A percentile compares a stretch with the other conserved stretches of the same genome.
Evolutionary conservation across 2,329 filamentous ascomycete genomes (phyloP).

Genomic region (Colletotrichum sp.): DNA sequence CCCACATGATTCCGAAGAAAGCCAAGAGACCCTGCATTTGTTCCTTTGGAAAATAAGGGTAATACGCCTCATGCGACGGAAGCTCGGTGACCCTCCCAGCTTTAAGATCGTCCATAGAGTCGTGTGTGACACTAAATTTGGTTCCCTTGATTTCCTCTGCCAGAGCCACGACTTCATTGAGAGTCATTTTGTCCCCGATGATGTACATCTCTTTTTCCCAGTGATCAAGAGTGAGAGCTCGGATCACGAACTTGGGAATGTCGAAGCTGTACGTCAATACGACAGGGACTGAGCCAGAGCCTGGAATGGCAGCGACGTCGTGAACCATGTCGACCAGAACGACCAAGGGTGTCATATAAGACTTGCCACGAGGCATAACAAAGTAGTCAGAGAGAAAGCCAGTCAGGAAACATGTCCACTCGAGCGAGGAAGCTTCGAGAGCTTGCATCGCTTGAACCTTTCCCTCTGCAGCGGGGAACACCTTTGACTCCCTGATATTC

Average conservation of each 20-base stretch:
- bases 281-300: neutral
- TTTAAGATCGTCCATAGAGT: constrained; percentile 35
- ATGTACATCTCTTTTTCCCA: constrained; percentile 40
- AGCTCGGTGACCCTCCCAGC: constrained; percentile 38
- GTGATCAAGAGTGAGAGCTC: constrained; percentile 36
- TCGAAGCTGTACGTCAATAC: neutral
- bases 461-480: constrained; percentile 36
- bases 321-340: neutral
- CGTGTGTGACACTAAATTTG: constrained; percentile 38
- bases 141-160: constrained; percentile 41
- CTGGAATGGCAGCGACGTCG: neutral
- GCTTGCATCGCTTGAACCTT: constrained; percentile 39
- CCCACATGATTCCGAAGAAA: constrained; percentile 24
- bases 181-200: constrained; percentile 38
- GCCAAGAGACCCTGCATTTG: constrained; percentile 25
- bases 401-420: constrained; percentile 19
- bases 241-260: constrained; percentile 36
- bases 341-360: constrained; percentile 29
- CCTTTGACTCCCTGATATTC: constrained; percentile 30
- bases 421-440: constrained; percentile 46
- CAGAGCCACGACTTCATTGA: constrained; percentile 38
- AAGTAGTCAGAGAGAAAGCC: constrained; percentile 31
- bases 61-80: constrained; percentile 24
- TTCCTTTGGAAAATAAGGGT: constrained; percentile 26
- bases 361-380: constrained; percentile 25